Evolutionary conservation across 2,329 filamentous ascomycete species (phyloP).

Genomic region (Eurotiales sp.): DNA sequence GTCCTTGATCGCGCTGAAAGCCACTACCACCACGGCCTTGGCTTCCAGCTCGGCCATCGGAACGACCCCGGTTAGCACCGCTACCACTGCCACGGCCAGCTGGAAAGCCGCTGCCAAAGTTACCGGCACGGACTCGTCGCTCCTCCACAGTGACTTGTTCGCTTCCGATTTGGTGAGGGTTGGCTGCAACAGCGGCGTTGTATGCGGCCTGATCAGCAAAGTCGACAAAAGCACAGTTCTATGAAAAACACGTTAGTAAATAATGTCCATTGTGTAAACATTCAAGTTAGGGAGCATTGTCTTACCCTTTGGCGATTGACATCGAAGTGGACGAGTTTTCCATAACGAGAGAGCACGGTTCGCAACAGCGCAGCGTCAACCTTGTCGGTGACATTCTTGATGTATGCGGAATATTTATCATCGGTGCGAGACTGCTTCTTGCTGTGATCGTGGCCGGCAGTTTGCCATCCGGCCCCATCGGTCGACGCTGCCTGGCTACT

Average conservation of each 20-base stretch:
- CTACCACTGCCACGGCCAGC: conserved; percentile 62
- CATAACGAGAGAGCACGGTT: conserved; percentile 65
- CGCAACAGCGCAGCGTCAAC: conserved; percentile 72
- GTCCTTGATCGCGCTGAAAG: conserved; percentile 65
- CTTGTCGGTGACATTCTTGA: conserved; percentile 93
- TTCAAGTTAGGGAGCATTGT: conserved; percentile 1
- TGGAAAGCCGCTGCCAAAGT: conserved; percentile 63
- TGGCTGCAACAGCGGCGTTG: conserved; percentile 74
- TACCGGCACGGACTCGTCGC: conserved; percentile 70
- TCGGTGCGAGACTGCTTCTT: conserved; percentile 77
- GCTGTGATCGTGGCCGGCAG: conserved; percentile 70
- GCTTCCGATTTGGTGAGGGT: conserved; percentile 79
- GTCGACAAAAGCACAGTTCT: conserved; percentile 98
- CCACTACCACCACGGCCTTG: conserved; percentile 60
- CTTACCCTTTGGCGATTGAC: conserved; percentile 71
- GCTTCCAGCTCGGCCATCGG: conserved; percentile 58
- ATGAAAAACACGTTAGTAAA: conserved; percentile 18
- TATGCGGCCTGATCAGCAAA: conserved; percentile 79
- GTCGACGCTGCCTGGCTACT: conserved; percentile 77
- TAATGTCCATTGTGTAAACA: neutral
- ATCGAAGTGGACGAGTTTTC: conserved; percentile 61
- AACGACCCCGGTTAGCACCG: conserved; percentile 47
- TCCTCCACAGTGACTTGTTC: conserved; percentile 85
- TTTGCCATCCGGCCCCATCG: conserved; percentile 76
- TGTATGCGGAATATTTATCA: conserved; percentile 77